These are phyloP conservation scores for Sphaerostilbella broomeana DNA, from an alignment of 2,329 filamentous ascomycete species.

Conservation along the genomic window DNA sequence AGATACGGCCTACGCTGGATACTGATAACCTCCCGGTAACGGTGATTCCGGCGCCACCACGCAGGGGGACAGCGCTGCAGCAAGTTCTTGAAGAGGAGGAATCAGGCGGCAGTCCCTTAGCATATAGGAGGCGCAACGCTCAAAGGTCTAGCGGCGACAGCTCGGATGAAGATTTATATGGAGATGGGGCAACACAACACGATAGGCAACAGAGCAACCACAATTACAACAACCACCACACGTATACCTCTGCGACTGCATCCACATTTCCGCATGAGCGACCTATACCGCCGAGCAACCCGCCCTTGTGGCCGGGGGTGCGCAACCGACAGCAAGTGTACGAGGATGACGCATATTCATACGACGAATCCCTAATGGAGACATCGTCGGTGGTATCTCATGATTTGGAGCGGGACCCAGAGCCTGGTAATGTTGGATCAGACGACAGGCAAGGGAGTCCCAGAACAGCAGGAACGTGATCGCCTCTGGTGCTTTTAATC, in stretches of 20 bases:
- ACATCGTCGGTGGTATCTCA: conserved; percentile 24
- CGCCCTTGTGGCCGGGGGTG: conserved; percentile 40
- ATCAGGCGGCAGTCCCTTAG: conserved; percentile 12
- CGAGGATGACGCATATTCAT: conserved; percentile 30
- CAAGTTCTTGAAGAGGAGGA: conserved; percentile 50
- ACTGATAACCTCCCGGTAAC: conserved; percentile 51
- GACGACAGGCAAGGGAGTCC: conserved; percentile 6
- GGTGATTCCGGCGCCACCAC: conserved; percentile 55
- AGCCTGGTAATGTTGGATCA: conserved; percentile 11
- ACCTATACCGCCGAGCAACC: conserved; percentile 27
- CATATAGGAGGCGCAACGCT: conserved; percentile 11
- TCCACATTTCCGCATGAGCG: conserved; percentile 17
- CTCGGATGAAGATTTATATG: conserved; percentile 14
- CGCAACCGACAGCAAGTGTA: conserved; percentile 24
- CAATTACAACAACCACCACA: no score
- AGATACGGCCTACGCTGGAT: conserved; percentile 46
- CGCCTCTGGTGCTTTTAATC: no score
- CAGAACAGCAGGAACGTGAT: no score
- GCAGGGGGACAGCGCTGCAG: conserved; percentile 51
- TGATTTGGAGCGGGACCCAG: conserved; percentile 22
- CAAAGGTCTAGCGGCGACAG: conserved; percentile 17
- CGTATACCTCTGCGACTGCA: conserved; percentile 15
- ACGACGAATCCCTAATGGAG: conserved; percentile 24
- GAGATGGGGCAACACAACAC: conserved; percentile 1
- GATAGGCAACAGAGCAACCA: background rate